A percentile compares a stretch with the other conserved stretches of the same genome.
These are phyloP conservation scores for Mucor racemosus DNA, from an alignment of 371 early-diverging fungal species.

Conservation along the genomic window DNA sequence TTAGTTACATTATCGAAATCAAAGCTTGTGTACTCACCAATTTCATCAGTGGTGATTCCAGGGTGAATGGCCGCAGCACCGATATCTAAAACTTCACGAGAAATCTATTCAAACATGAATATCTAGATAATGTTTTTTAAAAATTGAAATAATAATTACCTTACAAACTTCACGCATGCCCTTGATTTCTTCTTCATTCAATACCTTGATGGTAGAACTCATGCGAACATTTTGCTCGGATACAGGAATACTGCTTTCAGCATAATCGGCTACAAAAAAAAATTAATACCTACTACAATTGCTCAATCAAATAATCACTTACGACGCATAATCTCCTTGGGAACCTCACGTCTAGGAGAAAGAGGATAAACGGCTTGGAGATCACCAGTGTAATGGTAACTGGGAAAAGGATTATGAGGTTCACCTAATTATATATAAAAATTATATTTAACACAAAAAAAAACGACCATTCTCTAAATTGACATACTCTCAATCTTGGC, in stretches of 20 bases:
- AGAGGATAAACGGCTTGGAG: constrained; percentile 89
- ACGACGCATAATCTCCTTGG: constrained; percentile 73
- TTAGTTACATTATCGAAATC: neutral
- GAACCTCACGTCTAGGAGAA: constrained; percentile 80
- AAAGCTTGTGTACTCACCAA: constrained; percentile 43
- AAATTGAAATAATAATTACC: constrained; percentile 34
- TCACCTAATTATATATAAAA: constrained; percentile 25
- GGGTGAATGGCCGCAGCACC: constrained; percentile 79
- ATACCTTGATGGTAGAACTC: constrained; percentile 69
- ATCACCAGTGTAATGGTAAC: constrained; percentile 80
- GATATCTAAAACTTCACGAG: constrained; percentile 86
- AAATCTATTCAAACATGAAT: constrained; percentile 50
- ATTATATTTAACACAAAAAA: neutral
- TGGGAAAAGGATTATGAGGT: constrained; percentile 55
- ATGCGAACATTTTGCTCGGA: constrained; percentile 68
- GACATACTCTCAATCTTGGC: constrained; percentile 42
- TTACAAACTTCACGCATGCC: constrained; percentile 84
- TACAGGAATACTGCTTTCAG: constrained; percentile 69
- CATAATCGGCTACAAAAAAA: constrained; percentile 75
- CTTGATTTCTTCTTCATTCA: constrained; percentile 77
- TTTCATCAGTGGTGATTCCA: constrained; percentile 93
- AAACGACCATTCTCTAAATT: neutral
- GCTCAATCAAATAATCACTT: constrained; percentile 13
- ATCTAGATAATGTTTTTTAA: neutral
- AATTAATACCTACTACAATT: neutral